These are phyloP conservation scores for Trifolium subterraneum DNA, from an alignment of 306 rosid species.

Conservation along the genomic window DNA sequence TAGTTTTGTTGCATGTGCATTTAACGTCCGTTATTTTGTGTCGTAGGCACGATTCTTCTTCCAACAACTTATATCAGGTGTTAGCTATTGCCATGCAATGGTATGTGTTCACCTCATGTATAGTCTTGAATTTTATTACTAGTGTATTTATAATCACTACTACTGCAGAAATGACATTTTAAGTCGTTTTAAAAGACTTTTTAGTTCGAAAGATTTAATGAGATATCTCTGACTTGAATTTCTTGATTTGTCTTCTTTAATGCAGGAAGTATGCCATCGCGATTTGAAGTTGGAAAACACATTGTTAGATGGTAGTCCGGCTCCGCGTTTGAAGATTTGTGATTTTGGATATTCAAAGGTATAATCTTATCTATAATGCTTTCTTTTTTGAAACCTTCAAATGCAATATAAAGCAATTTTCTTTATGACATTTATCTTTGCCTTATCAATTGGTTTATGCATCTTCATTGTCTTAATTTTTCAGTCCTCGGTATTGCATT, in stretches of 20 bases:
- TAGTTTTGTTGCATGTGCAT: conserved; percentile 16
- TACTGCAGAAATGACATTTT: not conserved
- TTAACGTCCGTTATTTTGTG: conserved; percentile 34
- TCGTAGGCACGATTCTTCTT: conserved; percentile 96
- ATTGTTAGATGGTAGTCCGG: conserved; percentile 91
- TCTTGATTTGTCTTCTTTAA: conserved; percentile 37
- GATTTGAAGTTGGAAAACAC: conserved; percentile 96
- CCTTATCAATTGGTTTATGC: conserved; percentile 25
- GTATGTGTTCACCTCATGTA: conserved; percentile 42
- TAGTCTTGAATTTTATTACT: conserved; percentile 1
- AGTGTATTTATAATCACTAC: conserved; percentile 1
- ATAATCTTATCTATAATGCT: conserved; percentile 27
- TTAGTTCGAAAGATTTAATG: conserved; percentile 1
- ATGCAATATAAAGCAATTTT: conserved; percentile 5
- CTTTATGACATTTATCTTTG: conserved; percentile 6
- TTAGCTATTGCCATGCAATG: conserved; percentile 95
- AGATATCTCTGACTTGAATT: conserved; percentile 33
- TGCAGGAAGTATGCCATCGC: conserved; percentile 95
- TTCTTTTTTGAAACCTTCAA: too few species aligned
- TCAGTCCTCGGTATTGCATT: conserved; percentile 93
- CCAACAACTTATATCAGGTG: conserved; percentile 96
- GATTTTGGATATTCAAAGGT: conserved; percentile 98
- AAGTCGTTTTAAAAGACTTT: not conserved
- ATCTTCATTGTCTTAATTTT: conserved; percentile 41
- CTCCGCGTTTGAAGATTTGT: conserved; percentile 93